A percentile compares a stretch with the other conserved stretches of the same genome.
Conservation (phyloP, 75 land plant genomes). For the Gnetum montanum region DNA sequence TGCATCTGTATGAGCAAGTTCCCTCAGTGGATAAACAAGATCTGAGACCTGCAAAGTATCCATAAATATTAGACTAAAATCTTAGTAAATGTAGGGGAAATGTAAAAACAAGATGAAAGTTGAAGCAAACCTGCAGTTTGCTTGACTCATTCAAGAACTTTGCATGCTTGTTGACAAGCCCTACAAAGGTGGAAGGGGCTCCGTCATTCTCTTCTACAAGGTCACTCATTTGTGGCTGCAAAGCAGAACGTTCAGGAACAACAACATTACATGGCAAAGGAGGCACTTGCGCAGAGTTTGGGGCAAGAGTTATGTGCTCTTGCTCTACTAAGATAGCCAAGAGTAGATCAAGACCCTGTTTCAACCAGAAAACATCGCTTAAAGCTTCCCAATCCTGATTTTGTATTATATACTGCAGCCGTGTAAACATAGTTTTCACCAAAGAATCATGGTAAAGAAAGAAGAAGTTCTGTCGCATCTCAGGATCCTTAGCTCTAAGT, state of each 20-base stretch:
- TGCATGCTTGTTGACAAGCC: conserved; percentile 71
- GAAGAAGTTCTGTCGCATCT: conserved; percentile 80
- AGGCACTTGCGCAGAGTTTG: conserved; percentile 92
- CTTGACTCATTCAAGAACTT: conserved; percentile 80
- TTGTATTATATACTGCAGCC: conserved; percentile 91
- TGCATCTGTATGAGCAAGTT: conserved; percentile 88
- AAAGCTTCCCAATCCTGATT: conserved; percentile 97
- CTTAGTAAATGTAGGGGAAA: background rate
- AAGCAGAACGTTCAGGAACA: conserved; percentile 47
- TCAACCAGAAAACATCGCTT: conserved; percentile 98
- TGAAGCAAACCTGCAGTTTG: conserved; percentile 84
- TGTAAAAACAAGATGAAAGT: conserved; percentile 1
- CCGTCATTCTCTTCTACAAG: conserved; percentile 54
- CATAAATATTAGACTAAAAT: background rate
- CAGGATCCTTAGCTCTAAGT: conserved; percentile 87
- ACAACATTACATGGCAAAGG: conserved; percentile 60
- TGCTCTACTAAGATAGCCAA: conserved; percentile 88
- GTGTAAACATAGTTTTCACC: conserved; percentile 65
- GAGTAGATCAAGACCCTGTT: conserved; percentile 93
- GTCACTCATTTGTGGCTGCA: conserved; percentile 48
- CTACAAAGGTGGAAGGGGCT: conserved; percentile 62
- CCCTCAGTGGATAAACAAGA: conserved; percentile 79
- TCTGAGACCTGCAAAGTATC: conserved; percentile 65
- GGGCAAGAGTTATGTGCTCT: conserved; percentile 94
- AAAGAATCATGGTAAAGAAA: conserved; percentile 89